These are phyloP conservation scores for Eucalyptus urophylla DNA, from an alignment of 345 rosid species.

Conservation along the genomic window DNA sequence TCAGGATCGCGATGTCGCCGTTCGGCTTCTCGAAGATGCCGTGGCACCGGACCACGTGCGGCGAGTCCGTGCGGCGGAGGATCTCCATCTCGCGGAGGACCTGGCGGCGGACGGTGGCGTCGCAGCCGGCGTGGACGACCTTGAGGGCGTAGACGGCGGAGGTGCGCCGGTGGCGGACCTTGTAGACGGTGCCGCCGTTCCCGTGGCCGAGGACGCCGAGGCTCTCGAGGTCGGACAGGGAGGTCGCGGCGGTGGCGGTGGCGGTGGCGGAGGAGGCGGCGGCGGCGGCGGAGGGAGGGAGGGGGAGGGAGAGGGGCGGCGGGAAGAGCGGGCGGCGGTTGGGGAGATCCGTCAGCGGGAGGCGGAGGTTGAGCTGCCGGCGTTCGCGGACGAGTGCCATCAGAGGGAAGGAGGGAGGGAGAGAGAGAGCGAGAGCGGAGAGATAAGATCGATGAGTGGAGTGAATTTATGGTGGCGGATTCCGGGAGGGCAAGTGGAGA, in stretches of 20 bases:
- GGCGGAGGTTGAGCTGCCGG: constrained; percentile 77
- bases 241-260: background rate
- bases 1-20: constrained; percentile 53
- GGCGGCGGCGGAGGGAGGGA: background rate
- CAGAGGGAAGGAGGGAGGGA: background rate
- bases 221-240: constrained; percentile 46
- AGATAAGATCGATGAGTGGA: background rate
- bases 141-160: constrained; percentile 58
- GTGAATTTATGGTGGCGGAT: background rate
- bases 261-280: constrained; percentile 2
- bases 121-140: constrained; percentile 46
- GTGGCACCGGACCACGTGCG: constrained; percentile 45
- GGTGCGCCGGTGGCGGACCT: constrained; percentile 49
- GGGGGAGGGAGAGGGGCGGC: constrained; percentile 28
- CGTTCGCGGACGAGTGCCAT: constrained; percentile 78
- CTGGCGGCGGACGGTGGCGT: constrained; percentile 46
- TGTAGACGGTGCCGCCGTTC: constrained; percentile 78
- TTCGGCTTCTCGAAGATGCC: constrained; percentile 46
- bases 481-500: background rate
- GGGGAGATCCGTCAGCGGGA: constrained; percentile 39
- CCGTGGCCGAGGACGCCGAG: constrained; percentile 71
- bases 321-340: constrained; percentile 43
- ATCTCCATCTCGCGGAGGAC: constrained; percentile 66
- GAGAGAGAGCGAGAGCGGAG: background rate
- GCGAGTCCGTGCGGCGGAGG: constrained; percentile 71